Percentiles rank a stretch among this genome's conserved stretches.
Conservation (phyloP, 2,329 filamentous ascomycete genomes). For the Cladophialophora yegresii region DNA sequence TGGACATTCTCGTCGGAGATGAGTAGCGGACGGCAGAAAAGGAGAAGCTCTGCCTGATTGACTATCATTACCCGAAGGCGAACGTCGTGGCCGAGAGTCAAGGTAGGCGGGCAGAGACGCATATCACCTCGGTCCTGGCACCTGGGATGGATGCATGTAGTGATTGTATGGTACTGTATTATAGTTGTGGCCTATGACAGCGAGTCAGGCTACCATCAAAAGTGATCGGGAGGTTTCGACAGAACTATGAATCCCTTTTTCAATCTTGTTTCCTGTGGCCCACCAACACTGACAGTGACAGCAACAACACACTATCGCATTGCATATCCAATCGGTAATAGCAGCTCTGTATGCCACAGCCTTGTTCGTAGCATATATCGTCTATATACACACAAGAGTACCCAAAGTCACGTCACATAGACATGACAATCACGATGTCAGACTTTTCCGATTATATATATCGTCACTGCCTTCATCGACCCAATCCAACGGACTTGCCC, state of each 20-base stretch:
- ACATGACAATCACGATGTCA: no score
- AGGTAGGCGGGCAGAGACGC: not conserved
- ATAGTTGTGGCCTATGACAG: not conserved
- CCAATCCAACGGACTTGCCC: constrained; percentile 15
- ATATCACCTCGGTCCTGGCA: not conserved
- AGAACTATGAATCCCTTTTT: no score
- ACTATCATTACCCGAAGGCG: not conserved
- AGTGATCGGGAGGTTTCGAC: not conserved
- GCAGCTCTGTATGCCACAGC: no score
- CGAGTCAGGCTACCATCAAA: not conserved
- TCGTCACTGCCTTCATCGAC: not conserved
- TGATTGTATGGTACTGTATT: not conserved
- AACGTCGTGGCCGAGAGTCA: not conserved
- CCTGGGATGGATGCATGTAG: not conserved
- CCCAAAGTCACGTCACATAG: no score
- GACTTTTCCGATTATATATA: no score
- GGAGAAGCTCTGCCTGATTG: not conserved
- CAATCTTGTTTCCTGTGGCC: not conserved
- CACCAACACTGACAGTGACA: no score
- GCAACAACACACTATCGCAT: no score
- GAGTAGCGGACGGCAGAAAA: not conserved
- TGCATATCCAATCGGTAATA: no score
- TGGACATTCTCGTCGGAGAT: constrained; percentile 30
- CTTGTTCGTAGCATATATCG: no score
- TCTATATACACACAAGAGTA: no score